Evolutionary conservation across 257 asterid species (phyloP).

Genomic region (Schizonepeta tenuifolia): DNA sequence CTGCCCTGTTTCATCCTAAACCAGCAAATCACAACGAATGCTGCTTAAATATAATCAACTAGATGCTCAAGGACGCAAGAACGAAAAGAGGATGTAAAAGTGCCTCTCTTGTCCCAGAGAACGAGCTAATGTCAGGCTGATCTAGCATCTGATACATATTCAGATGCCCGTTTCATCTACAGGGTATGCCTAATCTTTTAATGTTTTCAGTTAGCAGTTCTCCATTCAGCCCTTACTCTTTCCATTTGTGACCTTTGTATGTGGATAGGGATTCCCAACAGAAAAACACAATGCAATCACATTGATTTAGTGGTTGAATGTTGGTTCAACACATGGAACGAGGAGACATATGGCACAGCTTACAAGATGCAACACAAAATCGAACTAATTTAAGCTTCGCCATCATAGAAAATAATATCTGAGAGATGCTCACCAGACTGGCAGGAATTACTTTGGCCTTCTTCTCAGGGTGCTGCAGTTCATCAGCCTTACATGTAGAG

Average conservation of each 20-base stretch:
- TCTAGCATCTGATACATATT: not conserved
- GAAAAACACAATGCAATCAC: not conserved
- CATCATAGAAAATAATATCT: conserved; percentile 13
- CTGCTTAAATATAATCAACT: not conserved
- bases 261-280: no score
- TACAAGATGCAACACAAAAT: not conserved
- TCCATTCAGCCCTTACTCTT: not conserved
- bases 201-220: no score
- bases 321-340: not conserved
- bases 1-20: not conserved
- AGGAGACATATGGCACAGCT: not conserved
- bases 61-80: not conserved
- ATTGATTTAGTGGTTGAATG: not conserved
- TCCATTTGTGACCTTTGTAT: not conserved
- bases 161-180: not conserved
- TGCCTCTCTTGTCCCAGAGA: not conserved
- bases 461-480: conserved; percentile 47
- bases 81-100: not conserved
- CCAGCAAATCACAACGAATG: not conserved
- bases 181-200: not conserved
- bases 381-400: not conserved
- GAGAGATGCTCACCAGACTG: conserved; percentile 49
- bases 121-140: not conserved
- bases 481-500: conserved; percentile 31
- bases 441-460: conserved; percentile 46